These are phyloP conservation scores for Globisporangium acanthophoron DNA, from an alignment of 352 stramenopile species.

Conservation along the genomic window DNA sequence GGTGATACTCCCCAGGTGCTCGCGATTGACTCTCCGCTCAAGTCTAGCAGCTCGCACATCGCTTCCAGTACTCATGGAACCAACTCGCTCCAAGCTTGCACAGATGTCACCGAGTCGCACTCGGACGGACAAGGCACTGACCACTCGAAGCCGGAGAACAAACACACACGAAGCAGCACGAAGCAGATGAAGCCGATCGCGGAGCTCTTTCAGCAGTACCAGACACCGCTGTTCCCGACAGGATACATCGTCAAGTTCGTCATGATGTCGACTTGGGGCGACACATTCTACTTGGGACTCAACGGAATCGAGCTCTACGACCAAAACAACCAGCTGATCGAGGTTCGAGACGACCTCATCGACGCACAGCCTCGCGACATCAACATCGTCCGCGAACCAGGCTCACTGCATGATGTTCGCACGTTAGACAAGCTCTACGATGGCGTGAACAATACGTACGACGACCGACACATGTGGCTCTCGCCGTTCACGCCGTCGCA, in stretches of 20 bases:
- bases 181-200: conserved; percentile 41
- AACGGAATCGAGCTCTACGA: conserved; percentile 80
- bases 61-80: no score
- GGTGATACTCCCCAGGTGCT: conserved; percentile 6
- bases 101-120: no score
- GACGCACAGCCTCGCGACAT: conserved; percentile 67
- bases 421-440: conserved; percentile 78
- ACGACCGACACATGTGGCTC: conserved; percentile 76
- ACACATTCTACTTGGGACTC: conserved; percentile 73
- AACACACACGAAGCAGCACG: not conserved
- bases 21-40: conserved; percentile 10
- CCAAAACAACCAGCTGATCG: conserved; percentile 36
- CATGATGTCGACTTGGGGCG: conserved; percentile 69
- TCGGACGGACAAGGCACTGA: no score
- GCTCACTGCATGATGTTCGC: conserved; percentile 45
- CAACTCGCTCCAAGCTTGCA: no score
- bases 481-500: conserved; percentile 52
- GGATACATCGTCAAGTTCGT: conserved; percentile 88
- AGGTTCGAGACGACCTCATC: conserved; percentile 40
- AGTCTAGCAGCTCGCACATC: conserved; percentile 1
- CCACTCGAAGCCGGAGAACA: not conserved
- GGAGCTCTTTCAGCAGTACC: conserved; percentile 82
- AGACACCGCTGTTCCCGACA: conserved; percentile 76
- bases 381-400: conserved; percentile 79
- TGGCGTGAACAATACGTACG: conserved; percentile 68